Conservation (phyloP, 306 rosid genomes). For the Quercus gilva region DNA sequence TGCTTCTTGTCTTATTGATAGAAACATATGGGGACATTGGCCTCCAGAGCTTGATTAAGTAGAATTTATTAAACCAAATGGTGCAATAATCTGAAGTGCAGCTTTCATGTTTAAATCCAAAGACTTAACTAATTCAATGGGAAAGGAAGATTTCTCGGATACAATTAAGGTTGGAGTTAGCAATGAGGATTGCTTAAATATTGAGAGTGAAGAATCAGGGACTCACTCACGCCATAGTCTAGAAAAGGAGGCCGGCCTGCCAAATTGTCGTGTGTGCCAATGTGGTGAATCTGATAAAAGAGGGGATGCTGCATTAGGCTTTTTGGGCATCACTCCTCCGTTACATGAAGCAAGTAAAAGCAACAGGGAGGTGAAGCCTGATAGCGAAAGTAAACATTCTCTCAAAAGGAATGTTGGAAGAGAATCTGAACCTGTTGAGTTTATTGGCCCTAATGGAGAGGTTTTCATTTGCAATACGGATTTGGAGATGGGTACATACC, state of each 20-base stretch:
- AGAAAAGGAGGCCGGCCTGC: conserved; percentile 53
- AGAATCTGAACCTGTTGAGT: conserved; percentile 52
- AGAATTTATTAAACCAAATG: conserved; percentile 29
- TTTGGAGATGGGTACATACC: conserved; percentile 72
- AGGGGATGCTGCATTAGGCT: conserved; percentile 74
- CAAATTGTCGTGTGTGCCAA: conserved; percentile 93
- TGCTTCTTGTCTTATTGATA: conserved; percentile 6
- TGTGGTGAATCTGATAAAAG: conserved; percentile 83
- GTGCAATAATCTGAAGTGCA: conserved; percentile 18
- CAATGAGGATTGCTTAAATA: conserved; percentile 35
- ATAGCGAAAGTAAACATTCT: conserved; percentile 20
- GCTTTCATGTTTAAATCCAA: conserved; percentile 23
- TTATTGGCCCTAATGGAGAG: conserved; percentile 92
- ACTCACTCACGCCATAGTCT: conserved; percentile 48
- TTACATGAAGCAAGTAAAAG: conserved; percentile 30
- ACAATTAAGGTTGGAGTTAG: conserved; percentile 33
- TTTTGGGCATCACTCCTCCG: conserved; percentile 60
- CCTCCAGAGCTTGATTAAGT: conserved; percentile 22
- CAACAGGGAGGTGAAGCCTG: conserved; percentile 35
- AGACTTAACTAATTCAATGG: conserved; percentile 32
- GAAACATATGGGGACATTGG: conserved; percentile 16
- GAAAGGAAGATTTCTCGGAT: conserved; percentile 36
- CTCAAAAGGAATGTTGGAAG: conserved; percentile 36
- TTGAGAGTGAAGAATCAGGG: conserved; percentile 44
- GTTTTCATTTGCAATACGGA: conserved; percentile 73